These are phyloP conservation scores for Dittrichia graveolens DNA, from an alignment of 129 eudicot species.

Conservation along the genomic window DNA sequence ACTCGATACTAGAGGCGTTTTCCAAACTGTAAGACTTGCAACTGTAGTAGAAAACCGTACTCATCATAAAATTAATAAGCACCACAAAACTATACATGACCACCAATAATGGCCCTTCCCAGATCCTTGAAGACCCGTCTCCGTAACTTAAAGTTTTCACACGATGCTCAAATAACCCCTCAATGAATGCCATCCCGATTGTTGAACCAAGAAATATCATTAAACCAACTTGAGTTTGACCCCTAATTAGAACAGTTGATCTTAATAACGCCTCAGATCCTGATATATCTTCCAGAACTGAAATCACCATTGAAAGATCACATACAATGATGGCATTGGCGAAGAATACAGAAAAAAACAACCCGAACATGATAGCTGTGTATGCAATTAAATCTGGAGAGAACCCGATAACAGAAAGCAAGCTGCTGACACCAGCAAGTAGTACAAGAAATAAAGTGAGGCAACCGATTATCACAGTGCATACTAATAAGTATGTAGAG, in stretches of 20 bases:
- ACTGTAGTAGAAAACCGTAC: conserved; percentile 88
- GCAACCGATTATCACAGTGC: conserved; percentile 64
- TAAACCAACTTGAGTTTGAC: conserved; percentile 93
- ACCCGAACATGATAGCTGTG: conserved; percentile 55
- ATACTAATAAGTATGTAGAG: conserved; percentile 66
- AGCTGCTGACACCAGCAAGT: conserved; percentile 53
- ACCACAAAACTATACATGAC: conserved; percentile 85
- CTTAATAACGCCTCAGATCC: conserved; percentile 86
- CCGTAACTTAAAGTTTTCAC: conserved; percentile 89
- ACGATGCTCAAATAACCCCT: conserved; percentile 93
- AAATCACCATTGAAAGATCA: conserved; percentile 76
- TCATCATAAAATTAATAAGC: conserved; percentile 94
- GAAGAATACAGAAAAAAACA: conserved; percentile 65
- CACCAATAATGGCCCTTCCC: conserved; percentile 99
- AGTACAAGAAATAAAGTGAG: conserved; percentile 64
- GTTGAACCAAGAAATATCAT: conserved; percentile 87
- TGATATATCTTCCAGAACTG: conserved; percentile 86
- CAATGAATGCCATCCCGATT: conserved; percentile 83
- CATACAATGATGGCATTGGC: conserved; percentile 80
- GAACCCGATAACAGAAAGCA: conserved; percentile 58
- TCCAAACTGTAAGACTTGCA: conserved; percentile 91
- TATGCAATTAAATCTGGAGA: conserved; percentile 57
- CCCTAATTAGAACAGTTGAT: conserved; percentile 71
- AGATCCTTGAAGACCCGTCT: conserved; percentile 92
- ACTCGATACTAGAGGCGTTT: conserved; percentile 52